Evolutionary conservation across 2,329 filamentous ascomycete species (phyloP).

Genomic region (Talaromyces sp.): DNA sequence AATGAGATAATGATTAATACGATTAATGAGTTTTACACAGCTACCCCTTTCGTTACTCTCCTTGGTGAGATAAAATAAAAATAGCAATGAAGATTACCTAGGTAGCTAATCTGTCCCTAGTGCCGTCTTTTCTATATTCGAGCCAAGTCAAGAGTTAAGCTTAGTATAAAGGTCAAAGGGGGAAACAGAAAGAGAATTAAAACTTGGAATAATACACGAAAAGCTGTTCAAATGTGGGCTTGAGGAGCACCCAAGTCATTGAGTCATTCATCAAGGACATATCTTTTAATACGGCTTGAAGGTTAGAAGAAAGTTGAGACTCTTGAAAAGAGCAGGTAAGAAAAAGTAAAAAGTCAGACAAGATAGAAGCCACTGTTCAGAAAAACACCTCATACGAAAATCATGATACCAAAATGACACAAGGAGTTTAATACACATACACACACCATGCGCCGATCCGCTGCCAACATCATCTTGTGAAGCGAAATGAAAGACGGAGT

Average conservation of each 20-base stretch:
- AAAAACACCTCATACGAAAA: slow-evolving; percentile 1
- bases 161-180: neutral
- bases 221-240: neutral
- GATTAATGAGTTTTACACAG: neutral
- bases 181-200: neutral
- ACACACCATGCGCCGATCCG: slow-evolving; percentile 6
- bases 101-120: neutral
- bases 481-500: neutral
- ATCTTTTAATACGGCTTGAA: neutral
- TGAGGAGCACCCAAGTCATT: neutral
- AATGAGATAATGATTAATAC: neutral
- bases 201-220: neutral
- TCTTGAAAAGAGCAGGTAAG: neutral
- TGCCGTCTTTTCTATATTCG: neutral
- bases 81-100: neutral
- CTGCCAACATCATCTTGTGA: slow-evolving; percentile 3
- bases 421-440: neutral
- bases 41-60: too few relatives aligned
- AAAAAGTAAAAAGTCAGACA: slow-evolving; percentile 14
- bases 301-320: neutral
- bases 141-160: neutral
- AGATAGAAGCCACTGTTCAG: slow-evolving; percentile 19
- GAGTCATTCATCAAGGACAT: neutral
- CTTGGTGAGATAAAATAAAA: neutral
- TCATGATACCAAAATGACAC: slow-evolving; percentile 6